These are phyloP conservation scores for Bisporella sp. DNA, from an alignment of 2,329 filamentous ascomycete genomes.

Conservation along the genomic window DNA sequence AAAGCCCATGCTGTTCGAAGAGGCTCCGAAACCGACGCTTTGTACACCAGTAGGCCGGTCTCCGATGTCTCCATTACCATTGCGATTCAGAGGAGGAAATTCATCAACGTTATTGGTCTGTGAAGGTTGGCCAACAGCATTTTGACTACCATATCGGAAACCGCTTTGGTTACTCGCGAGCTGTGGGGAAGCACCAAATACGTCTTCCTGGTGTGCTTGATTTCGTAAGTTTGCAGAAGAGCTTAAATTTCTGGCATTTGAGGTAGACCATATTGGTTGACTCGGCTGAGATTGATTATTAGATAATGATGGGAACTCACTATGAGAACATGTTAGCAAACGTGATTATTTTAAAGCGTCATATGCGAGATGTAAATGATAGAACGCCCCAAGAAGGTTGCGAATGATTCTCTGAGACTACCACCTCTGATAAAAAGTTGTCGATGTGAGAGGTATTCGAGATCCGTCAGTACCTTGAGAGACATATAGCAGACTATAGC, in stretches of 20 bases:
- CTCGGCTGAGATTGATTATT: slow-evolving; percentile 43
- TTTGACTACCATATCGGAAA: slow-evolving; percentile 28
- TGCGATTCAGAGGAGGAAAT: slow-evolving; percentile 54
- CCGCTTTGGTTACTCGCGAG: slow-evolving; percentile 23
- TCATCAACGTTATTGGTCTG: slow-evolving; percentile 45
- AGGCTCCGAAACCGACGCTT: slow-evolving; percentile 47
- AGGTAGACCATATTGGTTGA: slow-evolving; percentile 26
- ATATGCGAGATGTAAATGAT: no score
- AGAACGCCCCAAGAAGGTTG: no score
- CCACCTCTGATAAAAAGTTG: no score
- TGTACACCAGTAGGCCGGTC: slow-evolving; percentile 43
- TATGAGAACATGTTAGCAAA: slow-evolving; percentile 26
- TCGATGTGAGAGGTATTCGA: no score
- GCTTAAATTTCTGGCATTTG: neutral
- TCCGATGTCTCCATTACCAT: slow-evolving; percentile 49
- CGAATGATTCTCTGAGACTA: no score
- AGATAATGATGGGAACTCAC: slow-evolving; percentile 60
- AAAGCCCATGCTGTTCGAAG: slow-evolving; percentile 34
- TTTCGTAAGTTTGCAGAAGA: slow-evolving; percentile 22
- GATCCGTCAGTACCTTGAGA: no score
- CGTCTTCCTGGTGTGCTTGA: slow-evolving; percentile 15
- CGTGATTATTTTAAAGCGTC: neutral
- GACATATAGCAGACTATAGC: no score
- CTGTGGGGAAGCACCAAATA: slow-evolving; percentile 7
- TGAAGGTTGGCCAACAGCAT: slow-evolving; percentile 25